phyloP scores from a whole-genome alignment of 208 protist species.

The Leptomonas pyrrhocoris region DNA sequence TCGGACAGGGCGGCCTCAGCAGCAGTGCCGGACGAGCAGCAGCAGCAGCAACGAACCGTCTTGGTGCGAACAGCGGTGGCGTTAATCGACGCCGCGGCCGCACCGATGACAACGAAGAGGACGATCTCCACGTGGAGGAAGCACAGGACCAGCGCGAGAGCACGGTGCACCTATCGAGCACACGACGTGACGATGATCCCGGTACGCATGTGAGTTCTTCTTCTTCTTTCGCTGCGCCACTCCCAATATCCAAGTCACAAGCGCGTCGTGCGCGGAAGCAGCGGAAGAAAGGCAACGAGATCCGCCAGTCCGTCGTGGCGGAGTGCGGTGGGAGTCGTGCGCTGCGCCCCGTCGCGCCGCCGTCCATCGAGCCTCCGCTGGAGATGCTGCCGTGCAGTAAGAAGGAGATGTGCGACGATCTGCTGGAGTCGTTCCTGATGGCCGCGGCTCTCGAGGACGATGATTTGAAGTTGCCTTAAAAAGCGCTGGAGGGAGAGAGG shows the following conservation, averaged over 20 bases:
- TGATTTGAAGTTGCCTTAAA: constrained; percentile 25
- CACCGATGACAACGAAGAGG: constrained; percentile 12
- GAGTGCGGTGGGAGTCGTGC: constrained; percentile 56
- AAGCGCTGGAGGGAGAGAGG: neutral
- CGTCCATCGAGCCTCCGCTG: constrained; percentile 43
- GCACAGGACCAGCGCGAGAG: too few relatives aligned
- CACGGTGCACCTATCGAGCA: too few relatives aligned
- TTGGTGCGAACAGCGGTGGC: neutral
- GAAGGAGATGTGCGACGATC: constrained; percentile 55
- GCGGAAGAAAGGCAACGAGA: constrained; percentile 32
- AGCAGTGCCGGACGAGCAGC: neutral
- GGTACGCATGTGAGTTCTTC: too few relatives aligned
- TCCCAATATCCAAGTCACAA: neutral
- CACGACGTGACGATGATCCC: too few relatives aligned
- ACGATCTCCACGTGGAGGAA: neutral
- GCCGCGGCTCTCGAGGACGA: constrained; percentile 50
- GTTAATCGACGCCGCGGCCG: constrained; percentile 16
- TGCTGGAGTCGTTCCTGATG: constrained; percentile 62
- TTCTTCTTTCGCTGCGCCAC: neutral
- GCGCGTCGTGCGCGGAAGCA: constrained; percentile 19
- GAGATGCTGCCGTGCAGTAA: constrained; percentile 61
- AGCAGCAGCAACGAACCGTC: neutral
- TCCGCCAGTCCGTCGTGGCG: constrained; percentile 20
- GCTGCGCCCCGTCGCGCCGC: constrained; percentile 48
- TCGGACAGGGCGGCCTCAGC: constrained; percentile 59